These are phyloP conservation scores for Tuber magnatum DNA, from an alignment of 495 filamentous ascomycete species.

Conservation along the genomic window DNA sequence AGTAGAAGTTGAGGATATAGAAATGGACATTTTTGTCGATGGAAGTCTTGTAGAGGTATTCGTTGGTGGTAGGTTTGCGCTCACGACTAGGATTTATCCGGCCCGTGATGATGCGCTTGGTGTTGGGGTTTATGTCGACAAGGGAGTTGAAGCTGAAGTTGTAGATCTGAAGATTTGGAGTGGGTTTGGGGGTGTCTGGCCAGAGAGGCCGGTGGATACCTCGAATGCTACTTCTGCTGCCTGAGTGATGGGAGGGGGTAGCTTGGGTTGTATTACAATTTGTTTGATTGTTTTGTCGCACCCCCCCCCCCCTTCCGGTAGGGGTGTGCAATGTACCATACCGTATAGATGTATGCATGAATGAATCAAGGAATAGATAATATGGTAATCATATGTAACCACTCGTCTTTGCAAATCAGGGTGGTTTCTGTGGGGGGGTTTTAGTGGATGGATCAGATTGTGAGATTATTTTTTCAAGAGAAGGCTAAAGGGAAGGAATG, in stretches of 20 bases:
- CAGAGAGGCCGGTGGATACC: slow-evolving; percentile 23
- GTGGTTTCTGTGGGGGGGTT: not conserved
- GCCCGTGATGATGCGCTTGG: slow-evolving; percentile 42
- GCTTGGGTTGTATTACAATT: not conserved
- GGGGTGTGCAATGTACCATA: not conserved
- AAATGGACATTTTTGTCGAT: slow-evolving; percentile 42
- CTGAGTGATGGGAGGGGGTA: not conserved
- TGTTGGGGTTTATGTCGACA: slow-evolving; percentile 37
- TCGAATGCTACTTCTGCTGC: not conserved
- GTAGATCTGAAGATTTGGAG: slow-evolving; percentile 18
- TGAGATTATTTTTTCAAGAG: not conserved
- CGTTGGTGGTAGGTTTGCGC: slow-evolving; percentile 44
- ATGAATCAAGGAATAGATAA: not conserved
- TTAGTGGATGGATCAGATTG: not conserved
- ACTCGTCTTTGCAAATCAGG: not conserved
- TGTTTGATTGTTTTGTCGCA: not conserved
- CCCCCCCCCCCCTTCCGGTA: no score
- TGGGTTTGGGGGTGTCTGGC: slow-evolving; percentile 19
- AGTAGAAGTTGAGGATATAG: slow-evolving; percentile 35
- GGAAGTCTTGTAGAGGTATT: slow-evolving; percentile 45
- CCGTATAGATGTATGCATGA: not conserved
- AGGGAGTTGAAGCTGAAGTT: slow-evolving; percentile 43
- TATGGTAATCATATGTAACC: not conserved
- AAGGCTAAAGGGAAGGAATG: not conserved
- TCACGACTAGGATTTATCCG: slow-evolving; percentile 43